Percentiles rank a stretch among this genome's conserved stretches.
Conservation (phyloP, 2,329 filamentous ascomycete species). For the Ambrosiella beaveri region DNA sequence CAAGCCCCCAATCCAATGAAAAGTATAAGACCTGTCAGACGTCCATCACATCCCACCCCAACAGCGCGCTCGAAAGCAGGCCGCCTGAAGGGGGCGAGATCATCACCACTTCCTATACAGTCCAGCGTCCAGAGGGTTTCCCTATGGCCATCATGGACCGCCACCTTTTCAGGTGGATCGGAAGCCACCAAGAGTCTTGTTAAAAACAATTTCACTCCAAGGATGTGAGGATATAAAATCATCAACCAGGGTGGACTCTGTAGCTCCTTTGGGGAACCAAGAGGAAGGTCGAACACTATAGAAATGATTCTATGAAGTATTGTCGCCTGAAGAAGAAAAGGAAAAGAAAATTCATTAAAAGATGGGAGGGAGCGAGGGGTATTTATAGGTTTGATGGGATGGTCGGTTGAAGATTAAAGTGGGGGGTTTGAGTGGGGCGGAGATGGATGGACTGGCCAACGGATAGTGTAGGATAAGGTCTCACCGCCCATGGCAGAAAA, state of each 20-base stretch:
- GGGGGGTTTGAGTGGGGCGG: constrained; percentile 19
- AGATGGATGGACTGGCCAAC: not conserved
- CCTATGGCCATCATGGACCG: constrained; percentile 25
- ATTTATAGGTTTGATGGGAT: constrained; percentile 4
- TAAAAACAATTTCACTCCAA: constrained; percentile 57
- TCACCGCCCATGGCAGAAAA: constrained; percentile 15
- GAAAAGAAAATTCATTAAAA: not conserved
- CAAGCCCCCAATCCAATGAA: constrained; percentile 29
- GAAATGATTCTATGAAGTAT: constrained; percentile 65
- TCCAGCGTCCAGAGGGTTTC: constrained; percentile 13
- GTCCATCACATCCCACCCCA: constrained; percentile 72
- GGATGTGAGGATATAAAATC: constrained; percentile 79
- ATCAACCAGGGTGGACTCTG: constrained; percentile 93
- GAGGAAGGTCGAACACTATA: constrained; percentile 87
- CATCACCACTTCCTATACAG: constrained; percentile 80
- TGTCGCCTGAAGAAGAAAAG: constrained; percentile 14
- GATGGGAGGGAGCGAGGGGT: not conserved
- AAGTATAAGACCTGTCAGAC: constrained; percentile 59
- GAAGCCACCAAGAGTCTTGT: constrained; percentile 47
- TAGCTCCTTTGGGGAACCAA: constrained; percentile 86
- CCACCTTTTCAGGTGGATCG: constrained; percentile 45
- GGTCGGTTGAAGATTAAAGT: not conserved
- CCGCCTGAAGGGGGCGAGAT: constrained; percentile 66
- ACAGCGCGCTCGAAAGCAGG: constrained; percentile 61
- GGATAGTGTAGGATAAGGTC: not conserved